phyloP scores from a whole-genome alignment of 768 basidiomycete genomes.

The Russula foetens region DNA sequence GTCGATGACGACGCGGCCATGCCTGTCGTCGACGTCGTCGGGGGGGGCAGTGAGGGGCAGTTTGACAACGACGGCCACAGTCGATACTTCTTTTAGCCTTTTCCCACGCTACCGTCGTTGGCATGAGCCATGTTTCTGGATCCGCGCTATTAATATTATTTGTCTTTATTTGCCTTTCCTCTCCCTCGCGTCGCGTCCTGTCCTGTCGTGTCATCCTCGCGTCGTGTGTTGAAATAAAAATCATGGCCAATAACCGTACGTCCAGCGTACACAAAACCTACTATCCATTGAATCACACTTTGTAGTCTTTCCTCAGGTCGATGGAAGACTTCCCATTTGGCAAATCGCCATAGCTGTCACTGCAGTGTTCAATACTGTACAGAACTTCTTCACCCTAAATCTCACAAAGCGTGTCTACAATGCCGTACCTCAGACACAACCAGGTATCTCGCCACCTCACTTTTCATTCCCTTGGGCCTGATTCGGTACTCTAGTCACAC shows the following conservation, averaged over 20 bases:
- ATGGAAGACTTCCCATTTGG: slow-evolving; percentile 81
- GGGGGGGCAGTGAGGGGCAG: slow-evolving; percentile 10
- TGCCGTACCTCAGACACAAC: slow-evolving; percentile 26
- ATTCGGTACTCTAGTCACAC: slow-evolving; percentile 51
- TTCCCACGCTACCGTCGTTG: slow-evolving; percentile 10
- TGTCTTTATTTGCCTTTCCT: neutral
- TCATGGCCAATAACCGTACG: slow-evolving; percentile 1
- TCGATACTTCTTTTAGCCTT: neutral
- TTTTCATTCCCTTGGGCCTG: neutral
- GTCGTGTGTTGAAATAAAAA: no score
- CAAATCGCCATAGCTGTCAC: slow-evolving; percentile 71
- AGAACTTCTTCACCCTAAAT: slow-evolving; percentile 73
- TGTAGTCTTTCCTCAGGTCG: slow-evolving; percentile 53
- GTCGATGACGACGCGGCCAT: slow-evolving; percentile 28
- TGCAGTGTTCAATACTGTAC: slow-evolving; percentile 78
- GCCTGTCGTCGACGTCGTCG: slow-evolving; percentile 23
- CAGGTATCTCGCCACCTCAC: slow-evolving; percentile 19
- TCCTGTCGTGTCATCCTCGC: no score
- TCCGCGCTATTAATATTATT: neutral
- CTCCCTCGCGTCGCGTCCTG: no score
- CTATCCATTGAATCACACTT: neutral
- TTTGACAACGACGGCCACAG: slow-evolving; percentile 8
- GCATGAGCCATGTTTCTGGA: neutral
- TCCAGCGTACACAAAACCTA: neutral
- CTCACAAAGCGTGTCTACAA: slow-evolving; percentile 75